Evolutionary conservation across 257 asterid genomes (phyloP), one percentile per base, ranked within the genome.

Genomic region (Voacanga thouarsii): DNA sequence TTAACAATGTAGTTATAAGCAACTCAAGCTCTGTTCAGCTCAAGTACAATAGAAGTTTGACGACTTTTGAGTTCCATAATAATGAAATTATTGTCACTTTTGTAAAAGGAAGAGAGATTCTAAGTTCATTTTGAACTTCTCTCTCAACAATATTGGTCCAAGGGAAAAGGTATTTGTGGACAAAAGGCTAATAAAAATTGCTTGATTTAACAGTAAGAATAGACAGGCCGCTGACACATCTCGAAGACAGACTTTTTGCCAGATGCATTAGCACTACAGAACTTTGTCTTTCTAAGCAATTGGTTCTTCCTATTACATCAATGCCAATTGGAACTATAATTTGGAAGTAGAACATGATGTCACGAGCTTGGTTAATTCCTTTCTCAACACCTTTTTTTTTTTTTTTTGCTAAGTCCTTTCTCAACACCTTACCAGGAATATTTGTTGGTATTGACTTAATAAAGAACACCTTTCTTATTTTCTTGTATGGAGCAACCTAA

Each of bases 401-500:
- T n/a, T n/a, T n/a, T n/a, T n/a, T n/a, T n/a, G n/a, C n/a, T 63
- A 86, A 66, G 44, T 88, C 89, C 89, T 88, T 85, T 51, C 88
- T 88, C 84, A 83, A 71, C 72, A 88, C 82, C 79, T 89, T 88
- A 53, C 90, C 92, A 21, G 90, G 73, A 45, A 92, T 90, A 74
- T 86, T 89, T 84, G 78, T 89, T 69, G 89, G 92, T 84, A 88
- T 85, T 15, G 85, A 80, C 72, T 85, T 80, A 14, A 81, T 77
- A 72, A 72, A 86, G 79, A 83, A 85, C 49, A 87, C 85, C 75
- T 83, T 80, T 77, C 90, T 85, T 47, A 88, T 84, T 75, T 84
- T 89, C 82, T 86, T 89, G 83, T 80, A 89, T 15, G 94, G 92
- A 76, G 91, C 87, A 77, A 87, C 91, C 94, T 89, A 53, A 57